These are phyloP conservation scores for Houttuynia cordata DNA, from an alignment of 164 flowering plant genomes.

Conservation along the genomic window DNA sequence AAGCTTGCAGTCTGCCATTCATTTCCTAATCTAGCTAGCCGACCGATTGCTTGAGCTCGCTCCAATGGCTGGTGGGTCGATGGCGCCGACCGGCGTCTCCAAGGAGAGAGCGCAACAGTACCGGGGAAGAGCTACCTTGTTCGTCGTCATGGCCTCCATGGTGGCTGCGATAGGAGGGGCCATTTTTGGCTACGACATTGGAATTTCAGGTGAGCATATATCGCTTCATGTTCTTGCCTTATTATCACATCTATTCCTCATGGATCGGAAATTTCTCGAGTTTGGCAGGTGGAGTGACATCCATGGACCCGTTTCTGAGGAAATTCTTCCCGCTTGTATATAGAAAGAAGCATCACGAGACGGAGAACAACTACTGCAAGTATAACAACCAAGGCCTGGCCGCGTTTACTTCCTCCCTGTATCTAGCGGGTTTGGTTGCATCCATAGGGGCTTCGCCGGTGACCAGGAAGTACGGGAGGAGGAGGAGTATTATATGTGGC, in stretches of 20 bases:
- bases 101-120: slow-evolving; percentile 28
- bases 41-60: too few species aligned
- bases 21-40: too few species aligned
- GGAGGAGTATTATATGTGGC: slow-evolving; percentile 59
- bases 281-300: slow-evolving; percentile 76
- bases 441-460: slow-evolving; percentile 63
- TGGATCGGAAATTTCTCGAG: not conserved
- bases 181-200: slow-evolving; percentile 31
- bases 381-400: slow-evolving; percentile 69
- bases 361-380: slow-evolving; percentile 84
- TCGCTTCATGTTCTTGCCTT: not conserved
- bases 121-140: slow-evolving; percentile 21
- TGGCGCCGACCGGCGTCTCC: slow-evolving; percentile 27
- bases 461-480: slow-evolving; percentile 62
- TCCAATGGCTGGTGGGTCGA: slow-evolving; percentile 27
- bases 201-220: slow-evolving; percentile 21
- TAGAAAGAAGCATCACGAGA: slow-evolving; percentile 34
- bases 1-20: too few species aligned
- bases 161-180: slow-evolving; percentile 28
- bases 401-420: slow-evolving; percentile 81
- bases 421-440: slow-evolving; percentile 77
- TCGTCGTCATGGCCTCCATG: slow-evolving; percentile 23
- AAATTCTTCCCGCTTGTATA: slow-evolving; percentile 57
- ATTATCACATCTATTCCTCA: not conserved
- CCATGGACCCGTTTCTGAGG: slow-evolving; percentile 77